phyloP scores from a whole-genome alignment of 1,284 basidiomycete species.

The Ustilago nuda region DNA sequence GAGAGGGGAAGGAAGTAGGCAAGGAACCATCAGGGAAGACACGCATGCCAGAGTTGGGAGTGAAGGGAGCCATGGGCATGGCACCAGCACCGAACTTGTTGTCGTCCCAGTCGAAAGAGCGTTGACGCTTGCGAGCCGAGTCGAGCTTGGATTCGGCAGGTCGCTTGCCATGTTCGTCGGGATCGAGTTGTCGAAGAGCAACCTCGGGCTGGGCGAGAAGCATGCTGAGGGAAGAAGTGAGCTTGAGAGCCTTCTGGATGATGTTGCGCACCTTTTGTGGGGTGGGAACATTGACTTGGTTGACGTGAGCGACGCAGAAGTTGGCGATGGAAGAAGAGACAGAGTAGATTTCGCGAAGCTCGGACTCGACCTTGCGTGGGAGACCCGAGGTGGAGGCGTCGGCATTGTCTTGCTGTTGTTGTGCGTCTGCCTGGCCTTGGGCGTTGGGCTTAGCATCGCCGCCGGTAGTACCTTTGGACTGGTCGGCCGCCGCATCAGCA shows the following conservation, averaged over 20 bases:
- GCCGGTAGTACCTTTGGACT: not conserved
- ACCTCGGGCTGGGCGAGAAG: conserved; percentile 52
- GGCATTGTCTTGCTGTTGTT: not conserved
- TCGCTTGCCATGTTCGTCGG: conserved; percentile 42
- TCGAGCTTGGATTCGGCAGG: conserved; percentile 46
- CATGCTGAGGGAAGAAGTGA: conserved; percentile 56
- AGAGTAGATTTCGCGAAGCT: conserved; percentile 52
- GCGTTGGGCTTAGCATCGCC: not conserved
- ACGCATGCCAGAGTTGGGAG: conserved; percentile 26
- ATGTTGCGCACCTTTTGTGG: conserved; percentile 49
- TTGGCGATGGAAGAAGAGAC: conserved; percentile 57
- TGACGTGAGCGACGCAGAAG: conserved; percentile 51
- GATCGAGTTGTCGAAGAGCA: conserved; percentile 44
- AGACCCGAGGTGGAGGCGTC: conserved; percentile 25
- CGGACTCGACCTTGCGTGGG: conserved; percentile 36
- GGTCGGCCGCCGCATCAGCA: not conserved
- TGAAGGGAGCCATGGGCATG: conserved; percentile 24
- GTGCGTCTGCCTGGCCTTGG: conserved; percentile 16
- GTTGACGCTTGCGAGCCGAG: conserved; percentile 48
- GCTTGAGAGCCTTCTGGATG: conserved; percentile 53
- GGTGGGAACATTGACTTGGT: conserved; percentile 35
- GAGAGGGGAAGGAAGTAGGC: conserved; percentile 44
- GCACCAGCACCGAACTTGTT: conserved; percentile 12
- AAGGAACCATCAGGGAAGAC: conserved; percentile 47
- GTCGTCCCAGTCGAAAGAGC: conserved; percentile 47